Evolutionary conservation across 2,329 filamentous ascomycete genomes (phyloP), one percentile per base, ranked within the genome.

Genomic region (Fusarium mangiferae): DNA sequence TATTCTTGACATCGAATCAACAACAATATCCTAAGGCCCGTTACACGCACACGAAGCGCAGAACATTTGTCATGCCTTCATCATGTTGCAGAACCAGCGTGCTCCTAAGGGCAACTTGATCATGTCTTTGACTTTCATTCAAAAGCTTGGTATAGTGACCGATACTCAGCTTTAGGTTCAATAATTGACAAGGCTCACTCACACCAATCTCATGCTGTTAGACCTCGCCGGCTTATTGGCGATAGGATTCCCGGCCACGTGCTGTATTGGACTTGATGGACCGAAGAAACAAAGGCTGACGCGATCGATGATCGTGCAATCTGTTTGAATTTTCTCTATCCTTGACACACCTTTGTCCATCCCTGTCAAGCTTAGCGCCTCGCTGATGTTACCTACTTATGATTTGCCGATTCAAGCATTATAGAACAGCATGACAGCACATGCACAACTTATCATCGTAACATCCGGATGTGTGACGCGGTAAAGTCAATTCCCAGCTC

Each of bases 41-140:
- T 70, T 61, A 42, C 62, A 72, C 48, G 30, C 41, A 62, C 71
- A 68, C 67, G 60, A 75, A 75, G 42, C 33, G 45, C 46, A 38
- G 69, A 45, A 28, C 51, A 42, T 41, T 55, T 68, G 75, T 78
- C 75, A 78, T 73, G 70, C 60, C 42, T 49, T 66, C 66, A 66
- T 77, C 76, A 78, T 77, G 60, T 55, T 51, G 64, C 72, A 67
- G 61, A 63, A 39, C 28, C 45, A 55, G 44, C 35, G 59, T 51
- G 38, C 18, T 30, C 44, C 26, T 54, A 66, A 38, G 59, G 49
- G 33, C 36, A 44, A 52, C 46, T 38, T 58, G 41, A 36, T 26
- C 44, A 35, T 58, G 41, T 52, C 22, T 58, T 49, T 61, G 30
- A 49, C 49, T 52, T 51, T 22, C 51, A 24, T 59, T 22, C 20